Evolutionary conservation across 164 flowering plant genomes (phyloP), one percentile per base, ranked within the genome.

Genomic region (Vitis amurensis): DNA sequence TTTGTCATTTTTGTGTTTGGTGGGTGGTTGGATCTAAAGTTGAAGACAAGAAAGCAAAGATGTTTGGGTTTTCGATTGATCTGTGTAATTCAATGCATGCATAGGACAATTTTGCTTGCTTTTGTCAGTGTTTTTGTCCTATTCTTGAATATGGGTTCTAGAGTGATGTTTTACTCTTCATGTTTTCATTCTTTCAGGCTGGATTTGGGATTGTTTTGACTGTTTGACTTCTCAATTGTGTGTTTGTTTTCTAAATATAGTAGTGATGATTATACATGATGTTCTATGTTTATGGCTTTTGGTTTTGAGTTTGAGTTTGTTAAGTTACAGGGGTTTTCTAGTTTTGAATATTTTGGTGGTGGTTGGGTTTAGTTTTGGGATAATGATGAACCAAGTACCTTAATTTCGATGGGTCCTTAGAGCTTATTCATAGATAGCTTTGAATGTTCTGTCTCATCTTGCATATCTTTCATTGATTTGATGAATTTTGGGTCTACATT

Each of bases 401-500:
- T 23, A 23, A 23, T 23, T 23, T 23, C 0, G 27, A 23, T 23
- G 27, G 27, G 27, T 23, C 27, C 27, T 23, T 23, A 23, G 27
- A 23, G 27, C 27, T 23, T 15, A 37, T 31, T 59, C 8, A 29
- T 59, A 59, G 62, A 44, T 6, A 12, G 55, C 23, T 17, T 23
- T 63, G 15, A 4, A 52, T 13, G 16, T 5, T 62, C 13, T 61
- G 61, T 12, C 56, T 48, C 3, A 63, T 23, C 56, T 51, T 14
- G 64, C 51, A 44, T 52, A 19, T 63, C 27, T 37, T 77, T 65
- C 52, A 44, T 19, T 52, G 48, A 50, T 60, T 64, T 74, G 68
- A 63, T 64, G 23, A 71, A 67, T 57, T 59, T 62, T 61, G 69
- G 70, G 68, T 73, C 62, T 64, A 70, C 61, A 67, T 50, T 66